Evolutionary conservation across 2,329 filamentous ascomycete species (phyloP), one percentile per base, ranked within the genome.

Genomic region (Ophiostoma ulmi): DNA sequence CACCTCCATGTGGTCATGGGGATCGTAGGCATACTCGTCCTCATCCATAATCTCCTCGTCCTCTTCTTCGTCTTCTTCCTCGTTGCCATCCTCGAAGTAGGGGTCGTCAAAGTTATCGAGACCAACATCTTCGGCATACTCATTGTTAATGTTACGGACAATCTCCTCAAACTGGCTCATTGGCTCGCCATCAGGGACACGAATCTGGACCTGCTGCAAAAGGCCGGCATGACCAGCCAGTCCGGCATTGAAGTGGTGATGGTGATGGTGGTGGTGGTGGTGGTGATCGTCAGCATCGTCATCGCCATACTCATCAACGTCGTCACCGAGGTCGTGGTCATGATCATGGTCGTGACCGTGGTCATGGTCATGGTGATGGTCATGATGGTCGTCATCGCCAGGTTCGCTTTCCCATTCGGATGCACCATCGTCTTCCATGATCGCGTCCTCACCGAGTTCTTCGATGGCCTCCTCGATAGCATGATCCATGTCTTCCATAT

Each of bases 21-120:
- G 82, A 72, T 88, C 86, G 72, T 87, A 89, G 72, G 86, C 81
- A 75, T 88, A 88, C 70, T 88, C 86, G 26, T 88, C 87, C 68
- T 92, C 90, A 64, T 89, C 89, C 74, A 91, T 85, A 20, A 90
- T 89, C 58, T 91, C 90, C 22, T 91, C 90, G 22, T 91, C 89
- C 66, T 93, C 91, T 5, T 87, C 86, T 6, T 86, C 85, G n/a
- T 83, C 82, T 72, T 84, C 88, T 72, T 91, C 90, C 70, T 91
- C 89, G 72, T 83, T 83, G 67, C 80, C 83, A 22, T 88, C 85
- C 65, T 84, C 83, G 52, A 85, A 79, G 74, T 84, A 88, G 64
- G 82, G 83, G 38, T 86, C 84, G 48, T 85, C 84, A 44, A 85
- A 78, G 22, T 80, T 80, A 67, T 83, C 83, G 67, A 85, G 79